Evolutionary conservation across 1,284 basidiomycete genomes (phyloP), one percentile per base, ranked within the genome.

Genomic region (Boletus holoroseus): DNA sequence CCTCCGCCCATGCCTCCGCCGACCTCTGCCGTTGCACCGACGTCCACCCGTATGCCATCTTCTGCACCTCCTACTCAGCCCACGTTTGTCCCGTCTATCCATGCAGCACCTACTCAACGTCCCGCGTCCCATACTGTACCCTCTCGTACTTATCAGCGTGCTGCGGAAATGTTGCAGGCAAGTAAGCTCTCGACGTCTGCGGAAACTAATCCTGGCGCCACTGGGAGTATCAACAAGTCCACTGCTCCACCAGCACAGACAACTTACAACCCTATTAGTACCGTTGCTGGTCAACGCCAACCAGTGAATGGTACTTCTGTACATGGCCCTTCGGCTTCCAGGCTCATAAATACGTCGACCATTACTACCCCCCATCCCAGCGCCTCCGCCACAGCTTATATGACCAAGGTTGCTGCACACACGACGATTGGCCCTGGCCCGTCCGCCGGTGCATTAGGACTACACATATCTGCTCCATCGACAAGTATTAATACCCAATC

Each of bases 51-150:
- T 32, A 34, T 49, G 12, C 56, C 61, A 18, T 49, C 54, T 36
- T 64, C 59, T 22, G 58, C 56, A 38, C 67, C 66, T 6, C 54
- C 58, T 22, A 41, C 48, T 20, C 64, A 70, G 16, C 36, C 55
- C 8, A 47, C 49, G 6, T 51, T 54, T 31, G 5, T 45, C 31
- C 11, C 41, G 13, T 45, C 53, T 43, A 20, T 42, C 13, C 52
- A 59, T 18, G 44, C 37, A 24, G 20, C 35, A 26, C 34, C 56
- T 39, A 36, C 36, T 22, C 66, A 61, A 42, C 63, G 61, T 47
- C 38, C 53, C 12, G 41, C 44, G 5, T 47, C 63, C 4, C 42
- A 65, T 32, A 9, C 54, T 24, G 24, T 34, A 22, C 4, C 57
- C 16, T 54, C 65, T 49, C 63, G 65, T 26, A 43, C 45, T 13